Base-by-base conservation (phyloP, 768 basidiomycete species). In the Mycena capillaripes region DNA sequence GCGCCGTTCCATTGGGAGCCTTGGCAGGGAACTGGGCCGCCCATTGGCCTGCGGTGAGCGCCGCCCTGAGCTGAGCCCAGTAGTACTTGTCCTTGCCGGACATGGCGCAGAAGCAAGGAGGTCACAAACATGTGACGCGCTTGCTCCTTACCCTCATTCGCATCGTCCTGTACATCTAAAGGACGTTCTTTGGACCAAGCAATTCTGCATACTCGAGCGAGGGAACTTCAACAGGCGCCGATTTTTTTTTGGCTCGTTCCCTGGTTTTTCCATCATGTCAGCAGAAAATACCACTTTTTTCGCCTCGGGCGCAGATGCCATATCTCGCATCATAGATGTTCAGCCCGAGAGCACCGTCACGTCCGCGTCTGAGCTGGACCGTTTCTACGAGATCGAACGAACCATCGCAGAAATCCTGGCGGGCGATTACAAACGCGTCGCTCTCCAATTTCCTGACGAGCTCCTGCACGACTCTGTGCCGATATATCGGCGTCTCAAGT, bases 371-470 rank as follows among this genome's bases (percentile, higher is more conserved):
- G 84, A 88, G 29, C 85, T 96, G 50, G 87, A 88, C 34, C 84
- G 90, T 4, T 92, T 91, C 63, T 97, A 95, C 75, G 95, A 97
- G 76, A 90, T 96, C 71, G 84, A 89, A 23, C 82, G 89, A 70
- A 96, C 94, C 2, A 86, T 88, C 3, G 76, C 85, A 21, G 86
- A 91, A 77, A 91, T 97, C 69, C 67, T 87, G 27, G 79, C 84
- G 23, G 90, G 90, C 2, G 86, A 88, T 70, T 96, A 90, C 82
- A 92, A 92, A 81, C 86, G 93, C 93, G 89, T 97, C 59, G 95
- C 95, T 0, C 87, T 99, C 14, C 98, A 99, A 81, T 98, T 99
- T 76, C 97, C 98, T 0, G 98, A 99, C 80, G 95, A 97, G 79
- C 89, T 98, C 25, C 82, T 99, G 16, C 89, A 89, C 34, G 91